Base-by-base conservation (phyloP, 2,329 filamentous ascomycete species). In the Fusarium illudens region DNA sequence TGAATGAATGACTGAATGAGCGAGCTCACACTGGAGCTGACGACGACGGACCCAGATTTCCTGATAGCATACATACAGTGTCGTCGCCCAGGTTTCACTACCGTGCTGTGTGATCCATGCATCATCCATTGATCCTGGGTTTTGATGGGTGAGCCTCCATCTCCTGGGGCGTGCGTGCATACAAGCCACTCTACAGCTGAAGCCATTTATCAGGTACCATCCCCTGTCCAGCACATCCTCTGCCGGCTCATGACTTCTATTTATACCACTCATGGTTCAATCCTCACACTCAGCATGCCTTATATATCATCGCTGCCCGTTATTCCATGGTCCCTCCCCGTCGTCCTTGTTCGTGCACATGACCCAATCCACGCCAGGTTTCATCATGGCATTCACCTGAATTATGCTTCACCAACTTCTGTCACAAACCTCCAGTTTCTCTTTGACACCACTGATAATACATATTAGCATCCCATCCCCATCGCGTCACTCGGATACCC, bases 1-100 rank as follows among this genome's bases (percentile, higher is more conserved):
- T 44, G 65, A n/a, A n/a, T n/a, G n/a, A n/a, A n/a, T n/a, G n/a
- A n/a, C n/a, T n/a, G n/a, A n/a, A n/a, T n/a, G n/a, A n/a, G n/a
- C n/a, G n/a, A 65, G 60, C 34, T 57, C 55, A 67, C 49, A 22
- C 30, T 32, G 30, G 30, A 36, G 65, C 65, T 69, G 62, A 66
- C 53, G 62, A 68, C 65, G 51, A 46, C 46, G 17, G 54, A 30
- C 50, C 49, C 50, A 49, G 51, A 67, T 33, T 67, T 67, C 42
- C 25, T 19, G 49, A 34, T 33, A 15, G 7, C 20, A 17, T 22
- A 15, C 37, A 27, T 37, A 66, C 57, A 63, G 53, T 59, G 44
- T 34, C 48, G 22, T 37, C 42, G 34, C 36, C 37, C n/a, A 12
- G n/a, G 36, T 53, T 48, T 33, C 36, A 29, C 44, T 56, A 64